A percentile compares a stretch with the other conserved stretches of the same genome.
phyloP scores from a whole-genome alignment of 257 asterid genomes.

The Solanum chiquidenum region DNA sequence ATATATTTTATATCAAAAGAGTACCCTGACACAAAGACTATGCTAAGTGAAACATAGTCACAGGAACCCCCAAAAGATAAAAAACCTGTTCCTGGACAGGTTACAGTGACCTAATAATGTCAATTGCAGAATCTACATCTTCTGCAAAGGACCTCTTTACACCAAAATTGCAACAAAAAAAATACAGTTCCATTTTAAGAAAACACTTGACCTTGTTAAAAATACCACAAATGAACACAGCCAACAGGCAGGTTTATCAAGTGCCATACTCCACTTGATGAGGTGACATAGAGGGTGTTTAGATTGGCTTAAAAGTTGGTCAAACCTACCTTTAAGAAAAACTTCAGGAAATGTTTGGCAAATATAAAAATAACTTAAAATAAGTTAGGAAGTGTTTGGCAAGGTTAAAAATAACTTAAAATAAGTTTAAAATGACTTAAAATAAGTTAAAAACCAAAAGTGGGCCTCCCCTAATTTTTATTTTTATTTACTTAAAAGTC shows the following conservation, averaged over 20 bases:
- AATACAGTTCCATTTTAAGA: neutral
- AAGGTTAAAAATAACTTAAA: too few species aligned
- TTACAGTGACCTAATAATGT: neutral
- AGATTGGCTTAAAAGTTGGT: neutral
- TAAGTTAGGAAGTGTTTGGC: too few species aligned
- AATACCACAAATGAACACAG: neutral
- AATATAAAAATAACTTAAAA: too few species aligned
- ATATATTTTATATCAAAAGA: neutral
- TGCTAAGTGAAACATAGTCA: neutral
- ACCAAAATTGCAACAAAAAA: neutral
- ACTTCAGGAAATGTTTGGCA: neutral
- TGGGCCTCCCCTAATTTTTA: neutral
- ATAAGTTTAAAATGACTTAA: too few species aligned
- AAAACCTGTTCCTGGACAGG: neutral
- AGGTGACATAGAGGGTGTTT: neutral
- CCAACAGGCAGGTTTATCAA: neutral
- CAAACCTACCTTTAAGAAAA: neutral
- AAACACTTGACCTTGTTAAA: neutral
- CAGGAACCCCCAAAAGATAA: neutral
- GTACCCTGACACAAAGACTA: neutral
- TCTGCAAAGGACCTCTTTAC: neutral
- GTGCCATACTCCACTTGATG: neutral
- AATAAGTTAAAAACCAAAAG: neutral
- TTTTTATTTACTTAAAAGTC: neutral
- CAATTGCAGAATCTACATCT: neutral